Evolutionary conservation across 208 protist genomes (phyloP), one percentile per base, ranked within the genome.

Genomic region (Leptomonas seymouri): DNA sequence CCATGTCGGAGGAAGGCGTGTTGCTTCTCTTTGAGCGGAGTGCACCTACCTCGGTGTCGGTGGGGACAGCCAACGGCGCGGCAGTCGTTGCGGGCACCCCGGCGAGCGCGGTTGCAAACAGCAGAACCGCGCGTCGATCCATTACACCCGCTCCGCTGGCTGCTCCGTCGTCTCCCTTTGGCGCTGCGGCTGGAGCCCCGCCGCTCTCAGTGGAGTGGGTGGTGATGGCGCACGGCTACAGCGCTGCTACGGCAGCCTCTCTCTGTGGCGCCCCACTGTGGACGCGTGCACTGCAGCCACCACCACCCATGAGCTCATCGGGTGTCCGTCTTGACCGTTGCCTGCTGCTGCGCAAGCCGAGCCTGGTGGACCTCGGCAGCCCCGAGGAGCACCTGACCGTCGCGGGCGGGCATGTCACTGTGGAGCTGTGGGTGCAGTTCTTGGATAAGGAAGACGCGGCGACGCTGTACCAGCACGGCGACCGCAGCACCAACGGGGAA

Each of bases 381-480:
- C 90, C 89, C 0, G 84, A 94, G 45, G 63, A 59, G 42, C 61
- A 57, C 30, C 84, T 97, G 21, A 78, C 79, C 23, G 83, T 82
- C 42, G 58, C 74, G 27, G 85, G 81, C n/a, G 93, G 93, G 14
- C 86, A 96, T 53, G 76, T 94, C 9, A 93, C 91, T 18, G 68
- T 97, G 21, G 94, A 97, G 83, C 54, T 97, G 28, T 97, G 89
- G 86, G 82, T 90, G 44, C 82, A 80, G 79, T 76, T 96, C 0
- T 82, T 93, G 12, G 84, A 90, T 50, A 90, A 81, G 57, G 83
- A 95, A 56, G 85, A 90, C 36, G 75, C 76, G n/a, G 77, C 78
- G 16, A 86, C 82, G n/a, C 75, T 97, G 18, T 97, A 97, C 74
- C 84, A 89, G 46, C 94, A 97, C 76, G 94, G 94, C 53, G 89